phyloP scores from a whole-genome alignment of 352 stramenopile species.

The Aphanomyces stellatus region DNA sequence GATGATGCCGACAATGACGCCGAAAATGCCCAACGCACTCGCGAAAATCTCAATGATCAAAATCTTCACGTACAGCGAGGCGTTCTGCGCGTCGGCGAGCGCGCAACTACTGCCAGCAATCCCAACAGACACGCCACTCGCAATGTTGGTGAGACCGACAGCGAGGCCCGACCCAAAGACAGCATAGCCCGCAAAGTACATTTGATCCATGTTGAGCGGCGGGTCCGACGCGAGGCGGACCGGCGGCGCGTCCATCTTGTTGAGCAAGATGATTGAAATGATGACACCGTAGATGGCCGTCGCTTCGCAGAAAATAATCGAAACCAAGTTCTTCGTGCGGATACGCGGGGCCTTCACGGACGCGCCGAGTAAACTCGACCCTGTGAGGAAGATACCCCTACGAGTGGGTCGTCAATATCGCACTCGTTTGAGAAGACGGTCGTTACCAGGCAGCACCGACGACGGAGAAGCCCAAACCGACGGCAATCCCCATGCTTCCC shows the following conservation, averaged over 20 bases:
- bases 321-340: constrained; percentile 98
- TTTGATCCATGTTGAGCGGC: constrained; percentile 57
- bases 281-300: constrained; percentile 99
- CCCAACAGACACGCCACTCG: constrained; percentile 92
- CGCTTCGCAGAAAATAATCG: constrained; percentile 99
- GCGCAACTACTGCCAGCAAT: constrained; percentile 97
- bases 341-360: constrained; percentile 98
- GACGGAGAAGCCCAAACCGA: constrained; percentile 95
- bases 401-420: neutral
- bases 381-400: constrained; percentile 90
- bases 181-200: constrained; percentile 97
- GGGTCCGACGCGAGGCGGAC: constrained; percentile 50
- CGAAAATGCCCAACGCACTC: constrained; percentile 98
- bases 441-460: constrained; percentile 91
- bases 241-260: constrained; percentile 87
- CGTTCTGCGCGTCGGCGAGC: constrained; percentile 97
- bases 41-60: constrained; percentile 99
- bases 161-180: constrained; percentile 96
- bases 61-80: constrained; percentile 98
- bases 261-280: constrained; percentile 99
- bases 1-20: constrained; percentile 98
- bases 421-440: neutral
- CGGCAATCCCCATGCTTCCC: constrained; percentile 96
- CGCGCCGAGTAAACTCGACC: constrained; percentile 95
- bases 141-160: constrained; percentile 99